Percentiles rank a stretch among this genome's conserved stretches.
Conservation (phyloP, 805 yeast genomes). For the Yamadazyma ubonensis region DNA sequence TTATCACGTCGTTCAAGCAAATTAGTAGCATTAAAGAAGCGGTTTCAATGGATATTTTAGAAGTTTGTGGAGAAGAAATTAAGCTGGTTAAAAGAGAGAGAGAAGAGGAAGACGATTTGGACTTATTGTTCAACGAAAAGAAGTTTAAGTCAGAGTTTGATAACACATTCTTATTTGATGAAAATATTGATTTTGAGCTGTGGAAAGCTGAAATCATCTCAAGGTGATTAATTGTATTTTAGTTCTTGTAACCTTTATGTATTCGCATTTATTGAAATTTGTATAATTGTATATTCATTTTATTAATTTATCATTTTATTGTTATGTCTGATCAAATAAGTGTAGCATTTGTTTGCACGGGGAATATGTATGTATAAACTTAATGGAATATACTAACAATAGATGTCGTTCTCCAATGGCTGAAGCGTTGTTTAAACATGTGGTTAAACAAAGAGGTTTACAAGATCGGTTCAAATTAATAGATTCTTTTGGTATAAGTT, state of each 20-base stretch:
- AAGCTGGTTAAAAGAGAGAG: slow-evolving; percentile 21
- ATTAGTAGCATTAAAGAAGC: slow-evolving; percentile 38
- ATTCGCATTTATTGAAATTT: neutral
- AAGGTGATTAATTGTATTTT: neutral
- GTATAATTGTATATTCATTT: neutral
- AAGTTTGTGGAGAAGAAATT: slow-evolving; percentile 18
- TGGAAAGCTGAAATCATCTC: slow-evolving; percentile 14
- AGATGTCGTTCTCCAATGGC: slow-evolving; percentile 98
- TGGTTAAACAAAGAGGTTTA: slow-evolving; percentile 53
- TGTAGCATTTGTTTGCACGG: slow-evolving; percentile 89
- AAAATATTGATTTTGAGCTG: slow-evolving; percentile 12
- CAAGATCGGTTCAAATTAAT: slow-evolving; percentile 48
- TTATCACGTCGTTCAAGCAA: slow-evolving; percentile 47
- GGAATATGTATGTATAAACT: slow-evolving; percentile 83
- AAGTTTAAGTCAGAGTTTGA: slow-evolving; percentile 23
- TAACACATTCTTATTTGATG: slow-evolving; percentile 19
- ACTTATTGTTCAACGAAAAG: slow-evolving; percentile 37
- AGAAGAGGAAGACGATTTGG: slow-evolving; percentile 34
- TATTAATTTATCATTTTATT: neutral
- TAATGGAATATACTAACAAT: slow-evolving; percentile 6
- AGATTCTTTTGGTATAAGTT: slow-evolving; percentile 89
- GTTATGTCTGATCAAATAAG: slow-evolving; percentile 1
- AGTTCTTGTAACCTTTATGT: neutral
- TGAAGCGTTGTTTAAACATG: slow-evolving; percentile 79
- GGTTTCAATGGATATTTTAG: slow-evolving; percentile 25